A percentile compares a stretch with the other conserved stretches of the same genome.
These are phyloP conservation scores for Neurospora crassa DNA, from an alignment of 2,329 filamentous ascomycete genomes.

Conservation along the genomic window DNA sequence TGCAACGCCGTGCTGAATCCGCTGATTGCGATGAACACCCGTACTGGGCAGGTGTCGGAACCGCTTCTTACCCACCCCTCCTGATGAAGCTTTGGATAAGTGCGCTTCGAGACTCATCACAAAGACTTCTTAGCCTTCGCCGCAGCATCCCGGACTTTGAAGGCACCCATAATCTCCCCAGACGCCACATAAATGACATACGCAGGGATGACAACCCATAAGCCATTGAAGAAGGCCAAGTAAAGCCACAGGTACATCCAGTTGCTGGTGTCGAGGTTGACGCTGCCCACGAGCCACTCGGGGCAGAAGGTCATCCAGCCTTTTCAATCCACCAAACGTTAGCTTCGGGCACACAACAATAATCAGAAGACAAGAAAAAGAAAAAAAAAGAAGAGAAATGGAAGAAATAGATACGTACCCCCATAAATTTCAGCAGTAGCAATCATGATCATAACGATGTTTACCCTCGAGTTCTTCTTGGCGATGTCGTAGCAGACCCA, in stretches of 20 bases:
- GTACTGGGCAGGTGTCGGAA: not conserved
- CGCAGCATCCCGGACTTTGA: slow-evolving; percentile 29
- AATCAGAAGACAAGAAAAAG: no score
- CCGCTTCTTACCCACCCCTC: no score
- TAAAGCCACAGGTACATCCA: slow-evolving; percentile 62
- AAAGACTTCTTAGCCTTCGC: slow-evolving; percentile 25
- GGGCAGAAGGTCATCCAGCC: slow-evolving; percentile 65
- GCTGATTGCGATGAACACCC: not conserved
- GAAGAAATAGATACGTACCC: slow-evolving; percentile 27
- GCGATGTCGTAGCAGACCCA: slow-evolving; percentile 53
- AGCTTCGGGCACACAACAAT: not conserved
- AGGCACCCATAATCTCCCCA: slow-evolving; percentile 45
- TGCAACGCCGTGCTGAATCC: not conserved
- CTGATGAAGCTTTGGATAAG: no score
- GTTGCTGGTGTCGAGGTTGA: slow-evolving; percentile 55
- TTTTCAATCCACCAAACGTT: slow-evolving; percentile 16
- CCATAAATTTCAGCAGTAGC: slow-evolving; percentile 60
- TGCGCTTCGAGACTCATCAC: slow-evolving; percentile 7
- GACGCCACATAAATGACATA: slow-evolving; percentile 49
- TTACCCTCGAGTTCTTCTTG: slow-evolving; percentile 42
- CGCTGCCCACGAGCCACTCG: slow-evolving; percentile 54
- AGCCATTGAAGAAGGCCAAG: slow-evolving; percentile 57
- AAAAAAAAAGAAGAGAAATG: no score
- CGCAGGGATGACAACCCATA: slow-evolving; percentile 56
- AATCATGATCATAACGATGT: slow-evolving; percentile 54